phyloP scores from a whole-genome alignment of 768 basidiomycete genomes.

The Phylloporus arenicola region DNA sequence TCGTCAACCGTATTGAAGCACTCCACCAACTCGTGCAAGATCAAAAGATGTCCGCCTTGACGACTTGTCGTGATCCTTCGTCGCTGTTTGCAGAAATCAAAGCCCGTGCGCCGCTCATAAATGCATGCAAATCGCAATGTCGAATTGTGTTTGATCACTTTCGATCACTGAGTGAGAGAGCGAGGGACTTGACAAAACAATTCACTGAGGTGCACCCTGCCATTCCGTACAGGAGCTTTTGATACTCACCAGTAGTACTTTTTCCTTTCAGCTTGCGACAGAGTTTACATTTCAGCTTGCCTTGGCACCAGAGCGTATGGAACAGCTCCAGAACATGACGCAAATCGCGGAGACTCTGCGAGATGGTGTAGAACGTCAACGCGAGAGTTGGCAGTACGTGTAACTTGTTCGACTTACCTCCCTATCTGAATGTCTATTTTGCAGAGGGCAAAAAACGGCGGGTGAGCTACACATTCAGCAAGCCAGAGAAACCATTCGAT shows the following conservation, averaged over 20 bases:
- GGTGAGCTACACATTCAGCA: conserved; percentile 6
- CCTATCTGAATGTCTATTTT: neutral
- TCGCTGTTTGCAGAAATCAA: conserved; percentile 1
- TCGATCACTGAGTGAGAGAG: conserved; percentile 5
- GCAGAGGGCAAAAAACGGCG: conserved; percentile 1
- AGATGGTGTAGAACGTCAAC: neutral
- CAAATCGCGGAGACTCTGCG: neutral
- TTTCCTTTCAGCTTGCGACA: conserved; percentile 5
- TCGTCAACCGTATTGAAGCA: conserved; percentile 5
- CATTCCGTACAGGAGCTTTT: no score
- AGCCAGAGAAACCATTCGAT: conserved; percentile 10
- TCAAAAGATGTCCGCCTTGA: neutral
- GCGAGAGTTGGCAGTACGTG: conserved; percentile 7
- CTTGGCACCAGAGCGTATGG: neutral
- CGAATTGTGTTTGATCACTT: conserved; percentile 4
- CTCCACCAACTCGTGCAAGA: conserved; percentile 2
- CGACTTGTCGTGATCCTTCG: neutral
- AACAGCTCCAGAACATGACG: neutral
- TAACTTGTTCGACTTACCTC: neutral
- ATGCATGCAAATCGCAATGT: conserved; percentile 5
- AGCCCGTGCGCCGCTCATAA: conserved; percentile 1
- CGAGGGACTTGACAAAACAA: conserved; percentile 5
- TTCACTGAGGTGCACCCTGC: conserved; percentile 6
- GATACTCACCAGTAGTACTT: neutral
- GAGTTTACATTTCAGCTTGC: conserved; percentile 9